Percentiles rank a stretch among this genome's conserved stretches.
These are phyloP conservation scores for Rhizopogon hawkerae DNA, from an alignment of 1,284 basidiomycete genomes.

Conservation along the genomic window DNA sequence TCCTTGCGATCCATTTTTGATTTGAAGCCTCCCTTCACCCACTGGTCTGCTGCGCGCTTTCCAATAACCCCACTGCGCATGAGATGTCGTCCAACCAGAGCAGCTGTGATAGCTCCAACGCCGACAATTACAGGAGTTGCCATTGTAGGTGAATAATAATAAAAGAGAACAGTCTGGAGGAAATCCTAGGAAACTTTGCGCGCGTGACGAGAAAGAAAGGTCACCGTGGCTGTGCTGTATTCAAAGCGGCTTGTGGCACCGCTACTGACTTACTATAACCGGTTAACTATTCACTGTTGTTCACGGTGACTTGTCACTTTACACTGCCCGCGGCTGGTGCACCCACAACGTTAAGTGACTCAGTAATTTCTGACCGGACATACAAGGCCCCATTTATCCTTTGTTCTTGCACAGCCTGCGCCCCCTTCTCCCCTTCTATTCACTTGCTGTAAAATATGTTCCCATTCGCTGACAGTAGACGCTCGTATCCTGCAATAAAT, in stretches of 20 bases:
- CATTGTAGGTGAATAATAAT: conserved; percentile 32
- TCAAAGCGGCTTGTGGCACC: no score
- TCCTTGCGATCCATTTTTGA: conserved; percentile 94
- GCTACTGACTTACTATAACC: no score
- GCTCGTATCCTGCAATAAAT: conserved; percentile 3
- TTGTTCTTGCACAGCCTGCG: conserved; percentile 1
- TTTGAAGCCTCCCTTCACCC: conserved; percentile 92
- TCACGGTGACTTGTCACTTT: no score
- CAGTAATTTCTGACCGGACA: background rate
- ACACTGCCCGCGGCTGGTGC: no score
- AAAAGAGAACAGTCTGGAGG: background rate
- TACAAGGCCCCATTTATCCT: background rate
- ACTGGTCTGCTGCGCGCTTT: conserved; percentile 68
- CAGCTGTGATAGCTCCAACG: conserved; percentile 73
- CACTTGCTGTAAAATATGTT: background rate
- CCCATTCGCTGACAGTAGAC: background rate
- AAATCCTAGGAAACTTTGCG: background rate
- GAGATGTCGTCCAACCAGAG: conserved; percentile 66
- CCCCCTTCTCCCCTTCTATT: background rate
- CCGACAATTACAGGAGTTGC: conserved; percentile 72
- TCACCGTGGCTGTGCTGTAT: background rate
- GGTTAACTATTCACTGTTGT: no score
- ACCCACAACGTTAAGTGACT: background rate
- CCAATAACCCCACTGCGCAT: conserved; percentile 51
- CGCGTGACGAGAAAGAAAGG: background rate